phyloP scores from a whole-genome alignment of 73 alveolate genomes.

The Breviolum minutum region DNA sequence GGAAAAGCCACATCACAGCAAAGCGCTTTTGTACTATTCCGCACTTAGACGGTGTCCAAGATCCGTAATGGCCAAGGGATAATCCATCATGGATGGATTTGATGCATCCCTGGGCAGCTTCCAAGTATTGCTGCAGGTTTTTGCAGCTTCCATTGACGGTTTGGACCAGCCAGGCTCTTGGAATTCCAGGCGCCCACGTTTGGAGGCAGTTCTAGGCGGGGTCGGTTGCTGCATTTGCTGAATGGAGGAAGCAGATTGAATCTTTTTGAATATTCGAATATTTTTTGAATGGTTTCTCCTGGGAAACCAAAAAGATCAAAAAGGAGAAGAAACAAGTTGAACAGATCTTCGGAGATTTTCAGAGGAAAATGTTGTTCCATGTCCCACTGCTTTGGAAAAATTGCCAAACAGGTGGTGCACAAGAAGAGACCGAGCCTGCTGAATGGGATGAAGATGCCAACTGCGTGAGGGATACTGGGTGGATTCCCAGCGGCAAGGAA shows the following conservation, averaged over 20 bases:
- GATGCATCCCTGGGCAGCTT: conserved; percentile 38
- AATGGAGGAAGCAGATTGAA: too few relatives aligned
- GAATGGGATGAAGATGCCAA: conserved; percentile 49
- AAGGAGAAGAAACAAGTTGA: too few relatives aligned
- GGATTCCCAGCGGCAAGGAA: conserved; percentile 75
- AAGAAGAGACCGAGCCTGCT: conserved; percentile 48
- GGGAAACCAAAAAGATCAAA: too few relatives aligned
- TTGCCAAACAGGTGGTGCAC: conserved; percentile 18
- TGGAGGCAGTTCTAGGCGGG: conserved; percentile 67
- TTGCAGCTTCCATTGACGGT: conserved; percentile 34
- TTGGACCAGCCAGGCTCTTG: conserved; percentile 34
- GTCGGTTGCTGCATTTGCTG: too few relatives aligned
- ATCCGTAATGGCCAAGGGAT: neutral
- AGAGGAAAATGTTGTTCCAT: neutral
- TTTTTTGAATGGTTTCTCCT: too few relatives aligned
- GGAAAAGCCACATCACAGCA: too few relatives aligned
- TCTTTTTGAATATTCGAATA: too few relatives aligned
- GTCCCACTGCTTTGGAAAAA: neutral
- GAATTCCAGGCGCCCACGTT: conserved; percentile 52
- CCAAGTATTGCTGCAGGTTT: conserved; percentile 67
- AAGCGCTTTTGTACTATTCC: too few relatives aligned
- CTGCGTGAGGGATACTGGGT: neutral
- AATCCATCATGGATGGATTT: conserved; percentile 4
- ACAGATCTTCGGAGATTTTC: too few relatives aligned
- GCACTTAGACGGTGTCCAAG: too few relatives aligned